Evolutionary conservation across 1,284 basidiomycete species (phyloP), one percentile per base, ranked within the genome.

Genomic region (Ustilago crameri): DNA sequence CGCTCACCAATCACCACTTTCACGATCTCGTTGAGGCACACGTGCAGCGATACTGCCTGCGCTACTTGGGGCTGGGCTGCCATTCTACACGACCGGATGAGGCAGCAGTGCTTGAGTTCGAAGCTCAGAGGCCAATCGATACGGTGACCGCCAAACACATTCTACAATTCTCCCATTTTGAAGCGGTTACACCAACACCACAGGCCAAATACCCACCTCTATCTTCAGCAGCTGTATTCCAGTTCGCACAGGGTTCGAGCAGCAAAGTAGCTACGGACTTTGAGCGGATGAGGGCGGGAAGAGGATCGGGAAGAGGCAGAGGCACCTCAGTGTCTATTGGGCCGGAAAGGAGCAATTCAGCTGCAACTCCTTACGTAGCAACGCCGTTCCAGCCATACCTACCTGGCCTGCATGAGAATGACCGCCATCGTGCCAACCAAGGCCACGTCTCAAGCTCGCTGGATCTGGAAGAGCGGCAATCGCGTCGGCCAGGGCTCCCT

Each of bases 91-190:
- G 50, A 8, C 42, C 53, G 0, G 51, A 57, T 41, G 46, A 49
- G 4, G 62, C 57, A 1, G 61, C 62, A 0, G 53, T 61, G 32
- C 56, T 63, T n/a, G 69, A 76, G 38, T 78, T 78, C 30, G 74
- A 76, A 35, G 76, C 76, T 0, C 74, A 76, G n/a, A 43, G 76
- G 3, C 76, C 76, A 14, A 78, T 78, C 41, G 76, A 78, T 24
- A 78, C 76, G 2, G 53, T 78, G 14, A 77, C 72, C 9, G 63
- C 72, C n/a, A 78, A 78, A 40, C 76, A 78, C 23, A 51, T 41
- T 1, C 54, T 78, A 42, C 59, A 63, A 10, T 78, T 78, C 37
- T 69, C 68, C 23, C 75, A 77, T 48, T 76, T 78, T 53, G 60
- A 53, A 1, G 8, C 61, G 2, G 52, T 55, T 2, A 55, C 60